These are phyloP conservation scores for Penicillium herquei DNA, from an alignment of 495 filamentous ascomycete genomes.

Conservation along the genomic window DNA sequence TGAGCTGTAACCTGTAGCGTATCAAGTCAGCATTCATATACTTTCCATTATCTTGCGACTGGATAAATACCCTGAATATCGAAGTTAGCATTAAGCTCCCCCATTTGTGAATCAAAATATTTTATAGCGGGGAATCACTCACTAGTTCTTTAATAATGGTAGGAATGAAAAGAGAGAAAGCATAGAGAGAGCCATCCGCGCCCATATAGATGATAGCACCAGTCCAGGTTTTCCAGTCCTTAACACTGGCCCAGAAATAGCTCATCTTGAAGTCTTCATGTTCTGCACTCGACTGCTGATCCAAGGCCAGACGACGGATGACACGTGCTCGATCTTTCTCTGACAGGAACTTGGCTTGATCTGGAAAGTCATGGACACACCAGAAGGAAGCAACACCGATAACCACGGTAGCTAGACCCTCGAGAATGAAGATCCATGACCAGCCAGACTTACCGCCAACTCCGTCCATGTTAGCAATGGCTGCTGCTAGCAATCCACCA, in stretches of 20 bases:
- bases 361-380: slow-evolving; percentile 89
- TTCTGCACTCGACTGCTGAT: slow-evolving; percentile 75
- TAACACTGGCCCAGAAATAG: slow-evolving; percentile 73
- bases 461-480: slow-evolving; percentile 64
- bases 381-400: slow-evolving; percentile 75
- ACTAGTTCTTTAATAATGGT: slow-evolving; percentile 69
- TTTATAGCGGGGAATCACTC: slow-evolving; percentile 11
- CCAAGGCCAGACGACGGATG: slow-evolving; percentile 65
- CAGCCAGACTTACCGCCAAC: slow-evolving; percentile 65
- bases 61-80: slow-evolving; percentile 19
- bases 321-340: slow-evolving; percentile 72
- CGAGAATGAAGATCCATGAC: slow-evolving; percentile 78
- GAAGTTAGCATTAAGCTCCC: slow-evolving; percentile 23
- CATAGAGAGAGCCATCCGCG: slow-evolving; percentile 68
- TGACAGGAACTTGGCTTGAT: slow-evolving; percentile 74
- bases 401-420: slow-evolving; percentile 73
- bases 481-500: slow-evolving; percentile 53
- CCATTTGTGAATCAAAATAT: too few relatives aligned
- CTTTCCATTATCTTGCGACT: background rate
- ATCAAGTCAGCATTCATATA: background rate
- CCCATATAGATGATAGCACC: slow-evolving; percentile 82
- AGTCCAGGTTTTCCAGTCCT: slow-evolving; percentile 85
- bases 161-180: slow-evolving; percentile 87
- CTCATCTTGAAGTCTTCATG: slow-evolving; percentile 75
- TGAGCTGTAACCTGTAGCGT: slow-evolving; percentile 57